These are phyloP conservation scores for Oryza meridionalis DNA, from an alignment of 176 grass and related monocot genomes.

Conservation along the genomic window DNA sequence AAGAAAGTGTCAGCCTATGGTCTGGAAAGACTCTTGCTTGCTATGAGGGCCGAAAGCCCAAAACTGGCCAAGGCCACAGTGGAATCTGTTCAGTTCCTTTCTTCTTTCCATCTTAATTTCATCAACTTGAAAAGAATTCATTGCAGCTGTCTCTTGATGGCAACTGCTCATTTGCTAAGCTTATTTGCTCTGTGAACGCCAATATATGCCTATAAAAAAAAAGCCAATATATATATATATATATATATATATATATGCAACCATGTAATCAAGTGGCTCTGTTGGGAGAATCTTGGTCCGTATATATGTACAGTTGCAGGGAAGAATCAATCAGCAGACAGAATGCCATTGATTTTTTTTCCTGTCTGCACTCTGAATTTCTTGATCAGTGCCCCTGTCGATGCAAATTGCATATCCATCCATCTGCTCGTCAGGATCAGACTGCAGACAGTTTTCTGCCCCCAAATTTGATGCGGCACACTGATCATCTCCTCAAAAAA, in stretches of 20 bases:
- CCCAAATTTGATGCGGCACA: too few relatives aligned
- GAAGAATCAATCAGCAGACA: background rate
- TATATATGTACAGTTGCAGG: background rate
- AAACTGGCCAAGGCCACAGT: too few relatives aligned
- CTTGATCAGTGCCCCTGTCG: background rate
- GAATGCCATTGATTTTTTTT: background rate
- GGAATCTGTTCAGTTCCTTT: too few relatives aligned
- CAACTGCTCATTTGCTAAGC: background rate
- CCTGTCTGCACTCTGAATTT: background rate
- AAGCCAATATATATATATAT: too few relatives aligned
- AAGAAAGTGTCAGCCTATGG: too few relatives aligned
- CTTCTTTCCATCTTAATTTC: too few relatives aligned
- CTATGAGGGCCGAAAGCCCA: too few relatives aligned
- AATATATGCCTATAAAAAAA: too few relatives aligned
- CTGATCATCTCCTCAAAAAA: too few relatives aligned
- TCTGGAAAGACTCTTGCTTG: too few relatives aligned
- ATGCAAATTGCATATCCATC: conserved; percentile 6
- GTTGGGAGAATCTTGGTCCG: background rate
- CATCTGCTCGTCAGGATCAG: background rate
- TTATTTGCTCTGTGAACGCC: background rate
- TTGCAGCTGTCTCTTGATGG: background rate
- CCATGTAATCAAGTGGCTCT: background rate
- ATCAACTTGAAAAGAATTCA: background rate
- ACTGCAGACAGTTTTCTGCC: background rate
- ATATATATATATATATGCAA: background rate